Conservation (phyloP, 2,329 filamentous ascomycete genomes). For the Fusarium sp. region DNA sequence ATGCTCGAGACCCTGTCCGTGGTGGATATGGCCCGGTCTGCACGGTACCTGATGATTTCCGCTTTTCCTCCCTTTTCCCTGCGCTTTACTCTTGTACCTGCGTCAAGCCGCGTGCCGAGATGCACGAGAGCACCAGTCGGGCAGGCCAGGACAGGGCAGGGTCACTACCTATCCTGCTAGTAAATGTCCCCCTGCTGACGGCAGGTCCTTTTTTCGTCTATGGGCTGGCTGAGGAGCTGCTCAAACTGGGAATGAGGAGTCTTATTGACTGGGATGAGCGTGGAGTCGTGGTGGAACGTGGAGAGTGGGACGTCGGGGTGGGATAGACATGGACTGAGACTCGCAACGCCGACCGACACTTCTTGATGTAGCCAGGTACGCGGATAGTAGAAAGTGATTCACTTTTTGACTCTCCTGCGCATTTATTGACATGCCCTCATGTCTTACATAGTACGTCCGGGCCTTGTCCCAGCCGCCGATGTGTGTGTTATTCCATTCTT, state of each 20-base stretch:
- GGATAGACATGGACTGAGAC: conserved; percentile 7
- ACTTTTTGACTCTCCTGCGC: conserved; percentile 7
- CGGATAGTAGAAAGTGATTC: not conserved
- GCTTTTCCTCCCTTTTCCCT: conserved; percentile 29
- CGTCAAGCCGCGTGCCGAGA: conserved; percentile 21
- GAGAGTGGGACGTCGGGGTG: conserved; percentile 34
- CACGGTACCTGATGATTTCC: conserved; percentile 40
- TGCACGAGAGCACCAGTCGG: conserved; percentile 15
- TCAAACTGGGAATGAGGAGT: conserved; percentile 20
- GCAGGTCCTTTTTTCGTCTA: conserved; percentile 10
- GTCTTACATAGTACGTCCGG: not conserved
- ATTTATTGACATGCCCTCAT: not conserved
- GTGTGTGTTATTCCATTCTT: conserved; percentile 16
- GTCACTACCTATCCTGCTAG: not conserved
- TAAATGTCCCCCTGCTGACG: conserved; percentile 22
- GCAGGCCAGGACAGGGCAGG: conserved; percentile 4
- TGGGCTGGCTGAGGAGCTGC: conserved; percentile 3
- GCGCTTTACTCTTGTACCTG: conserved; percentile 33
- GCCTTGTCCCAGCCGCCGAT: conserved; percentile 8
- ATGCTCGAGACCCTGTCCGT: conserved; percentile 11
- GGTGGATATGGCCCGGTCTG: conserved; percentile 27
- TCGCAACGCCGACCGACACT: conserved; percentile 30
- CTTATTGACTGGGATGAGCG: conserved; percentile 32
- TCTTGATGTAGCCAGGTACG: conserved; percentile 18
- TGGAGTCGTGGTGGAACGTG: conserved; percentile 42